A percentile compares a stretch with the other conserved stretches of the same genome.
Evolutionary conservation across 805 yeast genomes (phyloP).

Genomic region (Metschnikowia noctiluminum): DNA sequence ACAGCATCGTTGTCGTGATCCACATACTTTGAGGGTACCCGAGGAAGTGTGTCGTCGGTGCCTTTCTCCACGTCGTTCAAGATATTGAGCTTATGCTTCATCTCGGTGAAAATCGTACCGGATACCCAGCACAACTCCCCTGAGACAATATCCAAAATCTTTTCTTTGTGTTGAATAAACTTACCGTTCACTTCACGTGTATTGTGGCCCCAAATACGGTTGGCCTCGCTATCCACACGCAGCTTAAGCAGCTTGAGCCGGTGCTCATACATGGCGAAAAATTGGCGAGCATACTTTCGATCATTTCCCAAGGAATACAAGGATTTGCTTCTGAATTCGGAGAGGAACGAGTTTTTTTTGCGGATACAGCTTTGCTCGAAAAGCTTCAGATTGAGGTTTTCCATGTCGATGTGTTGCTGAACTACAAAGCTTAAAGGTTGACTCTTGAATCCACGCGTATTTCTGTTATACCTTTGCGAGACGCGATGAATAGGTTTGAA

Average conservation of each 20-base stretch:
- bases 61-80: slow-evolving; percentile 72
- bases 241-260: slow-evolving; percentile 31
- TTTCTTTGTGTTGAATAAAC: slow-evolving; percentile 31
- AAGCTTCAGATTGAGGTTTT: slow-evolving; percentile 5
- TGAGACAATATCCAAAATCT: slow-evolving; percentile 57
- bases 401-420: slow-evolving; percentile 4
- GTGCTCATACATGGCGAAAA: slow-evolving; percentile 42
- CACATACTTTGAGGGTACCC: slow-evolving; percentile 30
- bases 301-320: slow-evolving; percentile 20
- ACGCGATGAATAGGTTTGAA: not conserved
- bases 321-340: slow-evolving; percentile 14
- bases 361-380: not conserved
- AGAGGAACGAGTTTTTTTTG: not conserved
- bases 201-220: slow-evolving; percentile 54
- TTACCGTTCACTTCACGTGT: slow-evolving; percentile 31
- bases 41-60: slow-evolving; percentile 48
- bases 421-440: no score
- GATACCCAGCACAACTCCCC: slow-evolving; percentile 73
- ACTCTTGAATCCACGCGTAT: not conserved
- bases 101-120: slow-evolving; percentile 83
- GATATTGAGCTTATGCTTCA: slow-evolving; percentile 82
- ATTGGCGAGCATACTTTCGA: slow-evolving; percentile 38
- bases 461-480: not conserved
- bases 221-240: slow-evolving; percentile 33
- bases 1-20: slow-evolving; percentile 50